Conservation (phyloP, 805 yeast genomes). For the Limtongozyma cylindracea region DNA sequence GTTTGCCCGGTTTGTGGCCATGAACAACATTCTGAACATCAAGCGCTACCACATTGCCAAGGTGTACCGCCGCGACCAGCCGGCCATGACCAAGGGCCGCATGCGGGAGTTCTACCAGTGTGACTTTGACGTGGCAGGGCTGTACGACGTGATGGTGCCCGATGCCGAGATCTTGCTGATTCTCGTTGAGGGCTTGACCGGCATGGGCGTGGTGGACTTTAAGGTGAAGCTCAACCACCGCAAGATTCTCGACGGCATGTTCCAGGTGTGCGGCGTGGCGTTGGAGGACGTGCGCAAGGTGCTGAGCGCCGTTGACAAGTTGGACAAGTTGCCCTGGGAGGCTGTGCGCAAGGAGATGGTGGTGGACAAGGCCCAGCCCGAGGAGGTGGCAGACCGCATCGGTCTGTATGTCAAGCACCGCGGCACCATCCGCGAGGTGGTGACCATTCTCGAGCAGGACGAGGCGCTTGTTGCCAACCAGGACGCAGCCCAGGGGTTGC, state of each 20-base stretch:
- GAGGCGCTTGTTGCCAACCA: conserved; percentile 34
- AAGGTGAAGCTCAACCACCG: conserved; percentile 88
- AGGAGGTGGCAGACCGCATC: conserved; percentile 78
- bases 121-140: conserved; percentile 93
- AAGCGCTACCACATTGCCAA: conserved; percentile 95
- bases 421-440: conserved; percentile 46
- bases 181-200: conserved; percentile 61
- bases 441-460: conserved; percentile 27
- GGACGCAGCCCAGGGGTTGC: conserved; percentile 57
- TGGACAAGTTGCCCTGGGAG: conserved; percentile 91
- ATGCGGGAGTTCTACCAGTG: conserved; percentile 99
- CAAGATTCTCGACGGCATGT: conserved; percentile 86
- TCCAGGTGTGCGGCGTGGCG: conserved; percentile 82
- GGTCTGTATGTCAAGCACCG: conserved; percentile 71
- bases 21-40: conserved; percentile 74
- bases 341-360: conserved; percentile 82
- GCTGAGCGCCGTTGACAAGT: conserved; percentile 88
- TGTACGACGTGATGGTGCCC: conserved; percentile 83
- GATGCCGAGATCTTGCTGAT: conserved; percentile 77
- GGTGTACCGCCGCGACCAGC: conserved; percentile 97
- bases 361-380: conserved; percentile 74
- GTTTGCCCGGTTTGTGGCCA: conserved; percentile 90
- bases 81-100: conserved; percentile 99
- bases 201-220: conserved; percentile 70
- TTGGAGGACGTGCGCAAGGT: conserved; percentile 86